These are phyloP conservation scores for Oenanthe javanica DNA, from an alignment of 140 eudicot species.

Conservation along the genomic window DNA sequence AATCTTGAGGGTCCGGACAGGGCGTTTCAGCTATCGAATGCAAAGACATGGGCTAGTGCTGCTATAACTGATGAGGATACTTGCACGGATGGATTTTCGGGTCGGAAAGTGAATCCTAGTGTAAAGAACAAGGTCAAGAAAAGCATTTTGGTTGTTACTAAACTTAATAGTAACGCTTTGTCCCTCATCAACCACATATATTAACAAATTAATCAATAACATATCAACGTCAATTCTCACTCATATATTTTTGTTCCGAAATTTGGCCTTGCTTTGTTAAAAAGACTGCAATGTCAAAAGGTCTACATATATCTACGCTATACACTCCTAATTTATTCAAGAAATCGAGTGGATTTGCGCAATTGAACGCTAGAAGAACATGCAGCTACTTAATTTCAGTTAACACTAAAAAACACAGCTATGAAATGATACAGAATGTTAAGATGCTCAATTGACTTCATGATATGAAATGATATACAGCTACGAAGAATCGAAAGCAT, in stretches of 20 bases:
- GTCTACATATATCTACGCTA: background rate
- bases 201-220: background rate
- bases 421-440: background rate
- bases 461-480: background rate
- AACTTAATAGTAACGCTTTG: conserved; percentile 58
- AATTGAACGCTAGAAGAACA: background rate
- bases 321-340: background rate
- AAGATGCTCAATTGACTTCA: background rate
- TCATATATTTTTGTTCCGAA: background rate
- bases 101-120: conserved; percentile 22
- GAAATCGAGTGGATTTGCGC: background rate
- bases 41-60: conserved; percentile 72
- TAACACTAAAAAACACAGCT: background rate
- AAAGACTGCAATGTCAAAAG: background rate
- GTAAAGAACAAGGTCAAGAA: conserved; percentile 35
- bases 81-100: conserved; percentile 58
- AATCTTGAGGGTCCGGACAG: conserved; percentile 27
- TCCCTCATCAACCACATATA: conserved; percentile 56
- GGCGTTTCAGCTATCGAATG: conserved; percentile 44
- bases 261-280: background rate
- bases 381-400: background rate
- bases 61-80: conserved; percentile 68
- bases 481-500: background rate
- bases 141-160: conserved; percentile 32
- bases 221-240: background rate